These are phyloP conservation scores for Alternaria sp. DNA, from an alignment of 2,329 filamentous ascomycete species.

Conservation along the genomic window DNA sequence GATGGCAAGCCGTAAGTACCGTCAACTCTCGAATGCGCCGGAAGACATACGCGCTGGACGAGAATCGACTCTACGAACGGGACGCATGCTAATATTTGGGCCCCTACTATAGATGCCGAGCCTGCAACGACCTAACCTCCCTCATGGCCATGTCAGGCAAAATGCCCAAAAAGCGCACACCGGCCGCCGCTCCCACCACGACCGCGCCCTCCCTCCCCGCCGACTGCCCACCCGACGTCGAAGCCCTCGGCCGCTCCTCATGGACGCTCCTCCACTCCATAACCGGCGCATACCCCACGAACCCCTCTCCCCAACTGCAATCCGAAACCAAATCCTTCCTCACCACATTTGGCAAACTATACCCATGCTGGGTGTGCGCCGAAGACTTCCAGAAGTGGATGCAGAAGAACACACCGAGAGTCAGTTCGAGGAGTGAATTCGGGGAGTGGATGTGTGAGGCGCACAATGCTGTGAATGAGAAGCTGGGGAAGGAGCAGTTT, in stretches of 20 bases:
- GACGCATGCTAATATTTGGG: background rate
- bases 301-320: conserved; percentile 72
- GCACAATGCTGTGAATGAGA: conserved; percentile 86
- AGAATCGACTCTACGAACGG: background rate
- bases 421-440: conserved; percentile 70
- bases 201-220: conserved; percentile 49
- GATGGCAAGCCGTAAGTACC: conserved; percentile 81
- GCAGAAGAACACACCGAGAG: conserved; percentile 69
- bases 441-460: conserved; percentile 84
- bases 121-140: conserved; percentile 67
- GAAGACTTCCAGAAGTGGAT: conserved; percentile 90
- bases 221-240: conserved; percentile 91
- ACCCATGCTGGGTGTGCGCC: conserved; percentile 95
- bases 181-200: conserved; percentile 42
- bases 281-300: conserved; percentile 81
- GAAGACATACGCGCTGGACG: background rate
- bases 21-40: conserved; percentile 21
- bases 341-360: conserved; percentile 79
- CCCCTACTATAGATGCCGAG: conserved; percentile 64
- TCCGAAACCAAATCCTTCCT: conserved; percentile 80
- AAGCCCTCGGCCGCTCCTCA: conserved; percentile 80
- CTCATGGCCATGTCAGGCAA: conserved; percentile 64
- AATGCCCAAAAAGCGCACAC: conserved; percentile 39
- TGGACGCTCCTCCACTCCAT: conserved; percentile 96
- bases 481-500: conserved; percentile 88